Evolutionary conservation across 2,329 filamentous ascomycete species (phyloP), one percentile per base, ranked within the genome.

Genomic region (Penicillium digitatum): DNA sequence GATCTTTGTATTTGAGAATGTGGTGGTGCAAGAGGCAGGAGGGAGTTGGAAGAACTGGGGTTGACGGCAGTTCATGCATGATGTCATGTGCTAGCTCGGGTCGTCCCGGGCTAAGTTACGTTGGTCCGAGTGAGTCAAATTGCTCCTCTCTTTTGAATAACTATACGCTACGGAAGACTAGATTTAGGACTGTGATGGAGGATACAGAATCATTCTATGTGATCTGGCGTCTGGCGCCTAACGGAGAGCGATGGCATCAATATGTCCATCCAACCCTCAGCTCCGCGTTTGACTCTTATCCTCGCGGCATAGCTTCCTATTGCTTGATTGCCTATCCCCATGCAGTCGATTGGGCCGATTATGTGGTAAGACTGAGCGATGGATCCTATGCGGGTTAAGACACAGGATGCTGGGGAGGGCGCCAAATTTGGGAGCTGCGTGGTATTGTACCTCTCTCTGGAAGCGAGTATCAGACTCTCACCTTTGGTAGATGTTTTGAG

Each of bases 11-110:
- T 26, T 47, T 47, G 40, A 18, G 2, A 22, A 22, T 31, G 34
- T 47, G 18, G 24, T 35, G 26, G 34, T 50, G 39, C 11, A 24
- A 14, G 46, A 20, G 16, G 20, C n/a, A 35, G 22, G 24, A 14
- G 9, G 43, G 11, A 20, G 8, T 24, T 40, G 22, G 37, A 44
- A 32, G 46, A 42, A 29, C 31, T 49, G 44, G 20, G 31, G 45
- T 43, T 8, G 26, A 48, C 20, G 42, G 32, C 5, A 51, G 52
- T 54, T 51, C 52, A 47, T 54, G 47, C 47, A 51, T 54, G 52
- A 54, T 54, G 52, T 54, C 52, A 54, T 54, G 47, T 51, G 47
- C 46, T 54, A n/a, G 27, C 40, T 31, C 49, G 52, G 52, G 34
- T 31, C 5, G 31, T 43, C 12, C 45, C 52, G 52, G 52, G 46